A percentile compares a stretch with the other conserved stretches of the same genome.
Conservation (phyloP, 768 basidiomycete genomes). For the Russula olivacea region DNA sequence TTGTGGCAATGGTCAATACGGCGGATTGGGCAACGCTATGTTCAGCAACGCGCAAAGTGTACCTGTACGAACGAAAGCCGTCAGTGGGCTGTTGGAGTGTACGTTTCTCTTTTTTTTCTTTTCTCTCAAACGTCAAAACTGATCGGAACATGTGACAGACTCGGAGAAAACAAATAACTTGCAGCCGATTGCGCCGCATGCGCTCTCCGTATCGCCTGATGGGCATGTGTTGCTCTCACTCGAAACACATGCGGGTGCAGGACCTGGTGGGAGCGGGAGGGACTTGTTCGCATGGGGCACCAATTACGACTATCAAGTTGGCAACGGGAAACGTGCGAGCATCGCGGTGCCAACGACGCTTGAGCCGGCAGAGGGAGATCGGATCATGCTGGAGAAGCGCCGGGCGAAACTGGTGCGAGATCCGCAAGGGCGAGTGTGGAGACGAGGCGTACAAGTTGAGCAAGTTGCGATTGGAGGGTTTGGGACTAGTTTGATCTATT, state of each 20-base stretch:
- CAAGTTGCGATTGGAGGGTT: conserved; percentile 60
- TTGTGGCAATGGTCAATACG: conserved; percentile 80
- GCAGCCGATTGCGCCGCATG: conserved; percentile 56
- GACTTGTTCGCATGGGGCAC: conserved; percentile 72
- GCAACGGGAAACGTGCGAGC: conserved; percentile 64
- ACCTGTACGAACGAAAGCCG: conserved; percentile 67
- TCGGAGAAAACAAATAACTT: conserved; percentile 56
- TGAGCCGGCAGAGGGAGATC: conserved; percentile 45
- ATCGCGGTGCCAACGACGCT: conserved; percentile 49
- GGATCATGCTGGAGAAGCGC: conserved; percentile 52
- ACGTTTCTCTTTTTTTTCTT: conserved; percentile 30
- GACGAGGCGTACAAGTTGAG: conserved; percentile 53
- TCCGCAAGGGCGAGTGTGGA: conserved; percentile 55
- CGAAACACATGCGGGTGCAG: conserved; percentile 49
- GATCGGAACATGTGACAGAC: conserved; percentile 38
- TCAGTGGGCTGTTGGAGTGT: conserved; percentile 88
- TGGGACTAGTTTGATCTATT: conserved; percentile 61
- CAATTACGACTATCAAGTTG: conserved; percentile 69
- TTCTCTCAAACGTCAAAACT: not conserved
- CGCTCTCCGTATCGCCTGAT: conserved; percentile 62
- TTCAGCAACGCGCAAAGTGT: conserved; percentile 67
- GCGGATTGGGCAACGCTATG: conserved; percentile 61
- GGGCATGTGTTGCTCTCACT: conserved; percentile 74
- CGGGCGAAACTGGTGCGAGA: conserved; percentile 52
- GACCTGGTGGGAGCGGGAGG: conserved; percentile 46